Evolutionary conservation across 352 stramenopile species (phyloP).

Genomic region (Pythium pectinolyticum): DNA sequence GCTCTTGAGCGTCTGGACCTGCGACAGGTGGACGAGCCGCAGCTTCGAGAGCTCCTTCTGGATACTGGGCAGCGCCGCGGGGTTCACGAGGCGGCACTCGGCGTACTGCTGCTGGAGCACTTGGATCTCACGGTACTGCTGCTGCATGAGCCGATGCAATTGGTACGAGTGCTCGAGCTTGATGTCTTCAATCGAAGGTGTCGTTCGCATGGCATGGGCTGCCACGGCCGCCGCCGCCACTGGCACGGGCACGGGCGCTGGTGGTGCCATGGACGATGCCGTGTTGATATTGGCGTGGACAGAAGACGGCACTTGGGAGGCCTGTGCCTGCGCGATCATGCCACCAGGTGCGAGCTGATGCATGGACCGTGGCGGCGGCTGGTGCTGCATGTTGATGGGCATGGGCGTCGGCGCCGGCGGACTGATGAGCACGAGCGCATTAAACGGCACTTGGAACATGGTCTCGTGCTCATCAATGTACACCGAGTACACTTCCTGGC

Average conservation of each 20-base stretch:
- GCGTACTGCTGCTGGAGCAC: conserved; percentile 84
- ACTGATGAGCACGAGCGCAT: conserved; percentile 62
- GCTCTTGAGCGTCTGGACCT: conserved; percentile 85
- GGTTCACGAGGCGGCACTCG: conserved; percentile 71
- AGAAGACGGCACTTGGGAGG: neutral
- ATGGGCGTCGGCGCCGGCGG: conserved; percentile 32
- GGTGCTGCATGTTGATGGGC: conserved; percentile 42
- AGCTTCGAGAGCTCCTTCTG: conserved; percentile 85
- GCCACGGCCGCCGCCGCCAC: neutral
- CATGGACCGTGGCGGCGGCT: conserved; percentile 33
- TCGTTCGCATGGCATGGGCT: conserved; percentile 8
- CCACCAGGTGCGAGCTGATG: conserved; percentile 40
- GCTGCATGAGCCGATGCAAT: conserved; percentile 83
- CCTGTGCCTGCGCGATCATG: conserved; percentile 16
- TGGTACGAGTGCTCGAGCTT: conserved; percentile 89
- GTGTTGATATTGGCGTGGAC: no score
- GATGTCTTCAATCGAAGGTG: conserved; percentile 52
- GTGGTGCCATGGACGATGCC: no score
- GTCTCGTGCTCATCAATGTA: conserved; percentile 84
- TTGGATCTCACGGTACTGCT: conserved; percentile 87
- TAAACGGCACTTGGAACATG: conserved; percentile 81
- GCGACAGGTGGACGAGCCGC: conserved; percentile 78
- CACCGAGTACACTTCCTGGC: conserved; percentile 78
- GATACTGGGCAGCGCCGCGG: conserved; percentile 70
- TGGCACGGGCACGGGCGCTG: conserved; percentile 1